Evolutionary conservation across 495 filamentous ascomycete genomes (phyloP), one percentile per base, ranked within the genome.

Genomic region (Tuber aestivum): DNA sequence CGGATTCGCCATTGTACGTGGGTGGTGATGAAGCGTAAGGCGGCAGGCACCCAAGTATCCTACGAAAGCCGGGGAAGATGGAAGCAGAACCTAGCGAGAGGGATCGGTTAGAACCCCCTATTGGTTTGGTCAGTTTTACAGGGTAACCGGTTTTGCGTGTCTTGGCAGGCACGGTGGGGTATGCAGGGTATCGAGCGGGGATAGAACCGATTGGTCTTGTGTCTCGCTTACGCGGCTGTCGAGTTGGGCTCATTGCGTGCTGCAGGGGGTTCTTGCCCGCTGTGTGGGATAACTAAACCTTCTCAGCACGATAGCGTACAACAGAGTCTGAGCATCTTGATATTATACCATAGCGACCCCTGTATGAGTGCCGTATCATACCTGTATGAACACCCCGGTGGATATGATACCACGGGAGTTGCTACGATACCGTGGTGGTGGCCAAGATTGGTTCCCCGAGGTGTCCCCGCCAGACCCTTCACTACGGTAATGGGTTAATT

Each of bases 71-170:
- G 14, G 45, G 45, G n/a, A n/a, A 21, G 23, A n/a, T 5, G 45
- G 45, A 50, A 50, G 23, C 21, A 61, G 50, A 32, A 61, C 27
- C 3, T n/a, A 27, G 27, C 27, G 27, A 9, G 56, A 65, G 9
- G 56, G 56, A 65, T 65, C 32, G 56, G 56, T 14, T 65, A 10
- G 56, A 65, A 65, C 56, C 56, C 50, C 56, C 56, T 65, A 65
- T 65, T 27, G 27, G 56, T 35, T 65, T 18, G 27, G n/a, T 35
- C n/a, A 35, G 56, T 65, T 27, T 18, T 35, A 35, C 32, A 32
- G 27, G n/a, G 50, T 12, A 61, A 3, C 50, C 10, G 50, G 23
- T 27, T 18, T 35, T 65, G 32, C 23, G 12, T 35, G 56, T 3
- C 56, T 65, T 65, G 56, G 56, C 56, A 65, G 56, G 56, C 56